Conservation (phyloP, 2,329 filamentous ascomycete species). For the Apiospora hydei region DNA sequence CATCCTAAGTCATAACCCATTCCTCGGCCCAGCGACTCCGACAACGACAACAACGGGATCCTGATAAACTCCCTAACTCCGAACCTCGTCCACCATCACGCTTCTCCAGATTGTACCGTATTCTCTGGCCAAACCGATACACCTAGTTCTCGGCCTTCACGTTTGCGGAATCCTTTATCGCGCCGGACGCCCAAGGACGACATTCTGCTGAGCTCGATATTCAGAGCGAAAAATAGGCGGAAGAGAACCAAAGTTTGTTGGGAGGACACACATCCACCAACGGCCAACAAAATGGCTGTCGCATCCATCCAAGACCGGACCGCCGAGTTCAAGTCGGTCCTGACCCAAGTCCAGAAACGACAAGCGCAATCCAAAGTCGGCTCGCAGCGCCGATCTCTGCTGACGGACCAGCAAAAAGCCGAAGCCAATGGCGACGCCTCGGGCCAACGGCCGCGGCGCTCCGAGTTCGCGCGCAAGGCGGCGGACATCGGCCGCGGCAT, state of each 20-base stretch:
- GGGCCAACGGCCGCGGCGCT: conserved; percentile 64
- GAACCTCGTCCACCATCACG: background rate
- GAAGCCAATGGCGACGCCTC: conserved; percentile 58
- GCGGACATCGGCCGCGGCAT: conserved; percentile 93
- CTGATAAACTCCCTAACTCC: background rate
- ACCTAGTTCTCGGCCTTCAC: background rate
- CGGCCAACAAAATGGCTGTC: conserved; percentile 60
- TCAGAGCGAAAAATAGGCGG: background rate
- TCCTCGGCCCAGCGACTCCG: background rate
- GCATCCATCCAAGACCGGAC: conserved; percentile 95
- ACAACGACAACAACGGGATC: background rate
- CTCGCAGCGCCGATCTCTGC: conserved; percentile 80
- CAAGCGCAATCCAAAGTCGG: conserved; percentile 79
- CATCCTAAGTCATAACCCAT: background rate
- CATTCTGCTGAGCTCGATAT: background rate
- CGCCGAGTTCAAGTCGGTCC: conserved; percentile 90
- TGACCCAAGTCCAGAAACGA: conserved; percentile 82
- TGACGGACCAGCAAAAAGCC: conserved; percentile 76
- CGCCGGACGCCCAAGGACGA: conserved; percentile 17
- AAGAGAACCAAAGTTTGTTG: background rate
- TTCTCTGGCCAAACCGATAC: background rate
- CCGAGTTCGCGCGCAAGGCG: conserved; percentile 91
- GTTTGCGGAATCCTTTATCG: background rate
- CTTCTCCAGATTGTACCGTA: background rate
- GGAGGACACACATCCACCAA: background rate